phyloP scores from a whole-genome alignment of 148 eudicot species.

The Salicornia ramosissima region DNA sequence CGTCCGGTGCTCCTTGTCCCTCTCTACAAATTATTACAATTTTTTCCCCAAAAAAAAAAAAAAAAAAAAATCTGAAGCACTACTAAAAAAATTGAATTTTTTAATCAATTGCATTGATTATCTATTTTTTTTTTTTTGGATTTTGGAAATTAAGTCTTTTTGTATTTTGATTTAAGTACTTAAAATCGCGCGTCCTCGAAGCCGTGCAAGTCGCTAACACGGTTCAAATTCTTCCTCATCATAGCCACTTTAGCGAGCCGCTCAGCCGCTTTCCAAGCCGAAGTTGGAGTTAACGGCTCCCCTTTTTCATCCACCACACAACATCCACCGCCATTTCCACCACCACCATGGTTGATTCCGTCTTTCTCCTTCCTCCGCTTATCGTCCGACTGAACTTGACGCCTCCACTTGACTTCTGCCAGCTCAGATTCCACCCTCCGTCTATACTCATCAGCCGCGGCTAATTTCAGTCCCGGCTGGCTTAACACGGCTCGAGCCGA shows the following conservation, averaged over 20 bases:
- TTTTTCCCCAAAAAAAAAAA: not conserved
- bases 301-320: constrained; percentile 56
- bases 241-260: constrained; percentile 89
- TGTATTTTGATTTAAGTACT: not conserved
- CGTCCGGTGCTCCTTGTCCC: constrained; percentile 26
- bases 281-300: constrained; percentile 79
- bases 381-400: constrained; percentile 30
- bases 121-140: too few relatives aligned
- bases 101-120: too few relatives aligned
- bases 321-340: constrained; percentile 17
- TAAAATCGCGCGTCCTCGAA: constrained; percentile 94
- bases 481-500: constrained; percentile 64
- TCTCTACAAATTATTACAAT: constrained; percentile 15
- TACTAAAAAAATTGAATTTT: not conserved
- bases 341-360: constrained; percentile 13
- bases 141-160: too few relatives aligned
- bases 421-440: constrained; percentile 64
- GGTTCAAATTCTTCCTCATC: constrained; percentile 74
- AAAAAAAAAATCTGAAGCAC: too few relatives aligned
- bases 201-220: constrained; percentile 96
- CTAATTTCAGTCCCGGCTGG: constrained; percentile 40
- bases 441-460: constrained; percentile 40
- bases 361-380: constrained; percentile 28
- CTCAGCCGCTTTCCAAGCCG: constrained; percentile 98
- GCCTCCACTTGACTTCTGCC: constrained; percentile 45